A percentile compares a stretch with the other conserved stretches of the same genome.
Evolutionary conservation across 768 basidiomycete genomes (phyloP).

Genomic region (Suillus occidentalis): DNA sequence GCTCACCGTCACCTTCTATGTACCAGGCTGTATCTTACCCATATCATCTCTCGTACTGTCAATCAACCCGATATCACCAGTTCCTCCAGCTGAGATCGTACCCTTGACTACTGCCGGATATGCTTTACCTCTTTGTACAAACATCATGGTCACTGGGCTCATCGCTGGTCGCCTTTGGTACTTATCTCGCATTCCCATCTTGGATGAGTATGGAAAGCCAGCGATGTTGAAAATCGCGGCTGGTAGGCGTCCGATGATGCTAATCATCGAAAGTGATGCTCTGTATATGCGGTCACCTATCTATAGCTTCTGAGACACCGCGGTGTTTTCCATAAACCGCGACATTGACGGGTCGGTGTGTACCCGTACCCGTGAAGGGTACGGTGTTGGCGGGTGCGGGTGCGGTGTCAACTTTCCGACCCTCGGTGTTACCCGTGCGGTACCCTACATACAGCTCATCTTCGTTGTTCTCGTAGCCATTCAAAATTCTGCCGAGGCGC

Average conservation of each 20-base stretch:
- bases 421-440: neutral
- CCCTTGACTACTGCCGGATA: slow-evolving; percentile 32
- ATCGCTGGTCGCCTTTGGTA: slow-evolving; percentile 35
- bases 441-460: slow-evolving; percentile 24
- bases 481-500: slow-evolving; percentile 26
- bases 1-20: neutral
- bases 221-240: slow-evolving; percentile 3
- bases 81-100: slow-evolving; percentile 26
- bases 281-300: slow-evolving; percentile 31
- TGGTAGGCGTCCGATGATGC: slow-evolving; percentile 17
- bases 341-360: neutral
- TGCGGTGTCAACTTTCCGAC: neutral
- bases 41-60: neutral
- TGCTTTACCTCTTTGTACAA: slow-evolving; percentile 33
- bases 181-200: slow-evolving; percentile 8
- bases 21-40: neutral
- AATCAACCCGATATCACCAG: neutral
- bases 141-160: slow-evolving; percentile 34
- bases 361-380: neutral
- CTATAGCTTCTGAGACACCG: too few species aligned
- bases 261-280: slow-evolving; percentile 32
- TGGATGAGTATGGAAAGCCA: slow-evolving; percentile 1
- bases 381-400: neutral
- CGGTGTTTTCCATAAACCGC: neutral
- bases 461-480: slow-evolving; percentile 33